A percentile compares a stretch with the other conserved stretches of the same genome.
These are phyloP conservation scores for Hymenoscyphus linearis DNA, from an alignment of 2,329 filamentous ascomycete species.

Conservation along the genomic window DNA sequence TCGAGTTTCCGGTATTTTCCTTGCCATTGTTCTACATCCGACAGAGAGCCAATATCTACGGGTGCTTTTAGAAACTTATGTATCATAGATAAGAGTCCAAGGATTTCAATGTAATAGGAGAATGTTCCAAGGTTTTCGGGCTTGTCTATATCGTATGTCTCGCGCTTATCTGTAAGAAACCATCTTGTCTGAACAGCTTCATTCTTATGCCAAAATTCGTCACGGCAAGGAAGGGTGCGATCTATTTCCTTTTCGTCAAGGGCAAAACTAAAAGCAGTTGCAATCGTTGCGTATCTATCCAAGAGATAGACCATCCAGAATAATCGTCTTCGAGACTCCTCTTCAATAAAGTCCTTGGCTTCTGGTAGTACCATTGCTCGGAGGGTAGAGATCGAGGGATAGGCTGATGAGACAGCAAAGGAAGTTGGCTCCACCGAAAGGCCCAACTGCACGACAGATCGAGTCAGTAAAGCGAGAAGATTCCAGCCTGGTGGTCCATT, in stretches of 20 bases:
- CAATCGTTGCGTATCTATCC: constrained; percentile 84
- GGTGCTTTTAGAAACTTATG: constrained; percentile 86
- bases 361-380: constrained; percentile 81
- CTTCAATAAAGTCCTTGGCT: constrained; percentile 79
- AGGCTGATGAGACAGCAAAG: constrained; percentile 69
- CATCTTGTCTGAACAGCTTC: constrained; percentile 78
- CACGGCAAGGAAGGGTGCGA: constrained; percentile 76
- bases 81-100: constrained; percentile 81
- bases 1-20: constrained; percentile 81
- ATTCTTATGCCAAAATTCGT: constrained; percentile 81
- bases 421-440: constrained; percentile 79
- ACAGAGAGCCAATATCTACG: constrained; percentile 77
- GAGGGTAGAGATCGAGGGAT: constrained; percentile 83
- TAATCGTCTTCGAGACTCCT: constrained; percentile 75
- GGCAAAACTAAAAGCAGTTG: constrained; percentile 88
- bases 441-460: constrained; percentile 83
- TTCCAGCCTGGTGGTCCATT: constrained; percentile 94
- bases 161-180: constrained; percentile 54
- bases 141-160: constrained; percentile 61
- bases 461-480: constrained; percentile 79
- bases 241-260: constrained; percentile 88
- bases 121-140: constrained; percentile 83
- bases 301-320: constrained; percentile 95
- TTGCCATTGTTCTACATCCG: constrained; percentile 88
- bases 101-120: constrained; percentile 83